These are phyloP conservation scores for Colletotrichum graminicola DNA, from an alignment of 2,329 filamentous ascomycete genomes.

Conservation along the genomic window DNA sequence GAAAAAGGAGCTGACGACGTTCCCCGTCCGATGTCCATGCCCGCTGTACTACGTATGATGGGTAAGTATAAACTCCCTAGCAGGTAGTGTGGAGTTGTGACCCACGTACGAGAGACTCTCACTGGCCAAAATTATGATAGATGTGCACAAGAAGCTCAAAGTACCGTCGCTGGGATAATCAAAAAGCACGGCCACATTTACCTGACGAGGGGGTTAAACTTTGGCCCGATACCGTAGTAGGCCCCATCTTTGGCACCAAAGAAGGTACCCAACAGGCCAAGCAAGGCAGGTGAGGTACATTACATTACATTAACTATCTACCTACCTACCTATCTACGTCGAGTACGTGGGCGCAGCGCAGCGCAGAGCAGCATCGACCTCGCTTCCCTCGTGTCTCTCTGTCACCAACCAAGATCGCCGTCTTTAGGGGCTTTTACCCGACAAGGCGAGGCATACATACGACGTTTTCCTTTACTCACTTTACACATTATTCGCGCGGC, in stretches of 20 bases:
- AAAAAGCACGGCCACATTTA: no score
- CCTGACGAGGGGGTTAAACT: no score
- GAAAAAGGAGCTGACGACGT: conserved; percentile 41
- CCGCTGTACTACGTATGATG: no score
- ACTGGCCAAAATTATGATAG: no score
- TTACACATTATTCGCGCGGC: conserved; percentile 33
- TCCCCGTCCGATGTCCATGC: conserved; percentile 40
- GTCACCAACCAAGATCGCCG: conserved; percentile 24
- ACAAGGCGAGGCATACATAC: conserved; percentile 17
- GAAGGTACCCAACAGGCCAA: conserved; percentile 15
- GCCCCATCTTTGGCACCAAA: conserved; percentile 8
- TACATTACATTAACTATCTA: neutral
- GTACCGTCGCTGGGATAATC: no score
- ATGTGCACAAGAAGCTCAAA: no score
- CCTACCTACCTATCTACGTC: neutral
- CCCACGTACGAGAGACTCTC: no score
- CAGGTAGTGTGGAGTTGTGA: no score
- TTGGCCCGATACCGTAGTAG: no score
- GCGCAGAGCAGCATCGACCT: conserved; percentile 17
- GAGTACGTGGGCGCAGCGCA: neutral
- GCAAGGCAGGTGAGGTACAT: conserved; percentile 9
- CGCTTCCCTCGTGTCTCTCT: conserved; percentile 13
- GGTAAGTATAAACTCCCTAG: no score
- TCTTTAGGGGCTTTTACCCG: conserved; percentile 19
- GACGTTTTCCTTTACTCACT: conserved; percentile 12